These are phyloP conservation scores for Plasmodium berghei DNA, from an alignment of 169 alveolate genomes.

Conservation along the genomic window DNA sequence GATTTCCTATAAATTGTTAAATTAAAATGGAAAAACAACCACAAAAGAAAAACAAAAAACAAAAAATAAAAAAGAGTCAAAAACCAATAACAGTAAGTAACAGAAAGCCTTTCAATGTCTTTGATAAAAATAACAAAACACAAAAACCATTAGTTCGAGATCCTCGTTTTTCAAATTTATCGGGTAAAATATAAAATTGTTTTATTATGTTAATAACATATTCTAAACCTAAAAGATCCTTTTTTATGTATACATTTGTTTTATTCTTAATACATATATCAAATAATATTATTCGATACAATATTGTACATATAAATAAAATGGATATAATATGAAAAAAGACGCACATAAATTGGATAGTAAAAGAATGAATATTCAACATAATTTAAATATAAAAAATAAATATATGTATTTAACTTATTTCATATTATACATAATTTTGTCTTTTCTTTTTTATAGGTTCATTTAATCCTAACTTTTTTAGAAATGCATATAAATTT, in stretches of 20 bases:
- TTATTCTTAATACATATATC: not conserved
- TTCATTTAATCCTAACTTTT: constrained; percentile 45
- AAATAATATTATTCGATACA: too few relatives aligned
- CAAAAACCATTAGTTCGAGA: constrained; percentile 50
- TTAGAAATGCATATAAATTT: constrained; percentile 56
- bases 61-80: constrained; percentile 54
- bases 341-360: not conserved
- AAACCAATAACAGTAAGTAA: constrained; percentile 56
- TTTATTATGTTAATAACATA: not conserved
- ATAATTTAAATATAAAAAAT: too few relatives aligned
- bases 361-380: not conserved
- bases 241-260: too few relatives aligned
- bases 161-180: constrained; percentile 52
- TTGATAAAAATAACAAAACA: constrained; percentile 29
- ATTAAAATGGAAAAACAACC: constrained; percentile 9
- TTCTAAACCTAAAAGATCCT: too few relatives aligned
- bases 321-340: not conserved
- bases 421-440: not conserved
- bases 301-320: not conserved
- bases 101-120: constrained; percentile 50
- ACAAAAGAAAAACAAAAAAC: constrained; percentile 7
- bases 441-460: constrained; percentile 12
- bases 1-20: too few relatives aligned
- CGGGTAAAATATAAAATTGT: constrained; percentile 15
- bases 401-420: not conserved